phyloP scores from a whole-genome alignment of 768 basidiomycete genomes.

The Tubosaeta brunneosetosa region DNA sequence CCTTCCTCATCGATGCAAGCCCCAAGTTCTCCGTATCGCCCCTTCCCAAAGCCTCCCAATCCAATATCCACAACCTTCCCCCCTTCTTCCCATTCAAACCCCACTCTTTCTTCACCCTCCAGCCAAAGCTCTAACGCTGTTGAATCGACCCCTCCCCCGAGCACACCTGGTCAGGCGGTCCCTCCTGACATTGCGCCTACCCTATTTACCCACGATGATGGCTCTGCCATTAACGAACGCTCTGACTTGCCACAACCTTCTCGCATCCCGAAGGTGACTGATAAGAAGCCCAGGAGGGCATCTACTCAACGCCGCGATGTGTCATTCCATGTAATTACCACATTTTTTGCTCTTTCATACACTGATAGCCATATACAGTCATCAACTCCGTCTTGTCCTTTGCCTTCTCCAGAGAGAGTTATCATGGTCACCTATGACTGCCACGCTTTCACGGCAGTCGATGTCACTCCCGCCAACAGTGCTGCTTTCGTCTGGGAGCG shows the following conservation, averaged over 20 bases:
- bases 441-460: conserved; percentile 69
- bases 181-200: conserved; percentile 39
- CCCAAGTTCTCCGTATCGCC: conserved; percentile 17
- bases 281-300: conserved; percentile 25
- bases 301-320: conserved; percentile 29
- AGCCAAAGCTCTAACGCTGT: conserved; percentile 58
- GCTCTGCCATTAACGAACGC: conserved; percentile 29
- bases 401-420: conserved; percentile 29
- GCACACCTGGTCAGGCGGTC: conserved; percentile 51
- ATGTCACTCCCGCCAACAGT: conserved; percentile 60
- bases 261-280: conserved; percentile 32
- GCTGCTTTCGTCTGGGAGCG: conserved; percentile 73
- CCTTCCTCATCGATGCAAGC: conserved; percentile 20
- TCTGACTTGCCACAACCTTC: conserved; percentile 25
- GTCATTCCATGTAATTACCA: conserved; percentile 19
- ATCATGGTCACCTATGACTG: conserved; percentile 75
- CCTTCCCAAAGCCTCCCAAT: conserved; percentile 15
- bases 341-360: conserved; percentile 2
- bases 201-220: conserved; percentile 36
- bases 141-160: conserved; percentile 69
- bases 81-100: conserved; percentile 43
- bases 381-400: conserved; percentile 27
- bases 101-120: conserved; percentile 65
- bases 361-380: conserved; percentile 21
- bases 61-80: conserved; percentile 37